phyloP scores from a whole-genome alignment of 495 filamentous ascomycete genomes.

The Neurospora discreta region DNA sequence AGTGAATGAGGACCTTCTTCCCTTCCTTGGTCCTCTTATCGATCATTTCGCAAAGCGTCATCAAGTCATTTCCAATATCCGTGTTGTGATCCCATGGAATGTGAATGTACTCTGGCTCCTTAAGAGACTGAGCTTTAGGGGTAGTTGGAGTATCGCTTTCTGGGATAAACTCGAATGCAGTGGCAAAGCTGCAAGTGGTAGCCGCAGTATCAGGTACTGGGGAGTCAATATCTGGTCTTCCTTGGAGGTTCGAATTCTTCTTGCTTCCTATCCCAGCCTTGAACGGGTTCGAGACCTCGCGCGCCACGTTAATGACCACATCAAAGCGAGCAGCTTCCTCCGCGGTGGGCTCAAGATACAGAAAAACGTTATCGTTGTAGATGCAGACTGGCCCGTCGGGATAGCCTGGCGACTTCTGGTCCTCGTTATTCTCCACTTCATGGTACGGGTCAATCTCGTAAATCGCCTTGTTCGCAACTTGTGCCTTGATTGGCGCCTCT shows the following conservation, averaged over 20 bases:
- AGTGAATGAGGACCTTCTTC: conserved; percentile 87
- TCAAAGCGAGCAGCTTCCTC: conserved; percentile 82
- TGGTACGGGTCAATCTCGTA: conserved; percentile 40
- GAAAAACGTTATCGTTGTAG: conserved; percentile 81
- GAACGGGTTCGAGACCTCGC: conserved; percentile 89
- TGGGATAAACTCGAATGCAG: conserved; percentile 50
- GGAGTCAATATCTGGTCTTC: conserved; percentile 26
- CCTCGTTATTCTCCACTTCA: conserved; percentile 47
- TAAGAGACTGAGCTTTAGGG: conserved; percentile 41
- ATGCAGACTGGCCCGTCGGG: conserved; percentile 87
- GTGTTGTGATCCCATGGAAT: conserved; percentile 98
- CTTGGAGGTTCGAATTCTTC: conserved; percentile 4
- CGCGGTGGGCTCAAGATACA: conserved; percentile 82
- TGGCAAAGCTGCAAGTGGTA: conserved; percentile 59
- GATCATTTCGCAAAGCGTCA: conserved; percentile 75
- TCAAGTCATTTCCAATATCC: conserved; percentile 79
- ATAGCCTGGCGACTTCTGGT: conserved; percentile 83
- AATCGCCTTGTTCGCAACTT: conserved; percentile 41
- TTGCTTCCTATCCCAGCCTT: conserved; percentile 24
- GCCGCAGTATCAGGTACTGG: conserved; percentile 58
- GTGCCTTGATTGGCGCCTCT: conserved; percentile 58
- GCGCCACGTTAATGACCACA: conserved; percentile 89
- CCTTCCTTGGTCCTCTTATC: conserved; percentile 65
- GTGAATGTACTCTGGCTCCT: conserved; percentile 84
- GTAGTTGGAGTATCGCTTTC: conserved; percentile 40